phyloP scores from a whole-genome alignment of 306 rosid genomes.

The Mimosa bimucronata region DNA sequence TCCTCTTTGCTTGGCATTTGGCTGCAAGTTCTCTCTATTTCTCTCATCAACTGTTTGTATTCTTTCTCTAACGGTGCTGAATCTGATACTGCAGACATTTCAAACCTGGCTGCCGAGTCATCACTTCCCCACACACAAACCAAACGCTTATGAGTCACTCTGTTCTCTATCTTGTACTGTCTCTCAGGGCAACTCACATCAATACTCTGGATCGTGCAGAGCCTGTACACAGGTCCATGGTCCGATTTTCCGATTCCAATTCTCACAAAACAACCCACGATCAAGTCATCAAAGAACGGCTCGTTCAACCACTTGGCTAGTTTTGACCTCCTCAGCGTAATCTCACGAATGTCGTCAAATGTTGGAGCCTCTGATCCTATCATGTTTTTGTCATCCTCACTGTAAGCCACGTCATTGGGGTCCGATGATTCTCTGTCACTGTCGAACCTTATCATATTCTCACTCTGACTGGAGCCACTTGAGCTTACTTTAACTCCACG shows the following conservation, averaged over 20 bases:
- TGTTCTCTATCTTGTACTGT: constrained; percentile 58
- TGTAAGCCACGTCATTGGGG: constrained; percentile 45
- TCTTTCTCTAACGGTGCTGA: constrained; percentile 62
- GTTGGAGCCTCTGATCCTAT: constrained; percentile 50
- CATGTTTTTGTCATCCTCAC: constrained; percentile 49
- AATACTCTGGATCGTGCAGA: constrained; percentile 58
- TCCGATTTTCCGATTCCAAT: constrained; percentile 60
- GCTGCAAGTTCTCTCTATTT: constrained; percentile 53
- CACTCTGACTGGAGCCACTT: constrained; percentile 55
- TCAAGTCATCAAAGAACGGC: constrained; percentile 69
- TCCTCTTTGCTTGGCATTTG: constrained; percentile 50
- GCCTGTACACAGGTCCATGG: constrained; percentile 58
- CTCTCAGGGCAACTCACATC: constrained; percentile 44
- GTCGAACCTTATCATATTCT: constrained; percentile 41
- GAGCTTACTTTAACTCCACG: constrained; percentile 18
- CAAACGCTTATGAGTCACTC: constrained; percentile 58
- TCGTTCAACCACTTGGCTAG: constrained; percentile 68
- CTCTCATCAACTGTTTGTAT: constrained; percentile 57
- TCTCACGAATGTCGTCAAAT: constrained; percentile 56
- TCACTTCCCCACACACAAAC: constrained; percentile 67
- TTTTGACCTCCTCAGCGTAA: constrained; percentile 63
- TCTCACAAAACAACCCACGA: constrained; percentile 72
- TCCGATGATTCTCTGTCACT: constrained; percentile 56
- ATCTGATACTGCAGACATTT: constrained; percentile 61
- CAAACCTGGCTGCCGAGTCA: constrained; percentile 56